phyloP scores from a whole-genome alignment of 257 asterid genomes.

The Petunia secreta region DNA sequence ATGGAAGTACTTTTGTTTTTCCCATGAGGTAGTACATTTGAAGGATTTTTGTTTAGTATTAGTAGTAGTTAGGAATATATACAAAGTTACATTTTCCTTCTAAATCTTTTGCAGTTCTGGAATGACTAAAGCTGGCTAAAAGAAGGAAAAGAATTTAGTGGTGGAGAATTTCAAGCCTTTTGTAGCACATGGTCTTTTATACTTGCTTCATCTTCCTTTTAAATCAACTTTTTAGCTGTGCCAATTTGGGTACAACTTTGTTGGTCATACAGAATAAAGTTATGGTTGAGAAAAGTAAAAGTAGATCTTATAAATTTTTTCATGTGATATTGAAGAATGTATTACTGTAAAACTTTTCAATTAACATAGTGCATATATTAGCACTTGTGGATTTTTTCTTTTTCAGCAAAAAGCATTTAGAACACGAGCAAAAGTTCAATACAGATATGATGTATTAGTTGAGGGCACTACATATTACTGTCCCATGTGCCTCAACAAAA shows the following conservation, averaged over 20 bases:
- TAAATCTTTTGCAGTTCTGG: neutral
- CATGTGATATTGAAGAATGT: neutral
- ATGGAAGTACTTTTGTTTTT: too few species aligned
- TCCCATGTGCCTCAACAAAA: neutral
- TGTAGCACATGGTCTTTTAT: neutral
- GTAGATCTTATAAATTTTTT: neutral
- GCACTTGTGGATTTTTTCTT: neutral
- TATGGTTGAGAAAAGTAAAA: neutral
- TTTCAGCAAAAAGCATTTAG: neutral
- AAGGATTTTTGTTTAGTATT: too few species aligned
- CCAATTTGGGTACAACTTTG: neutral
- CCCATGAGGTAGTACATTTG: too few species aligned
- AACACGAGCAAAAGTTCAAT: neutral
- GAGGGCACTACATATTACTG: too few species aligned
- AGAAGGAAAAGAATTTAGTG: neutral
- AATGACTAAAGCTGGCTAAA: too few species aligned
- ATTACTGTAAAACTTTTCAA: neutral
- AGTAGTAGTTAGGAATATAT: too few species aligned
- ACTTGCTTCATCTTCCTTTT: slow-evolving; percentile 26
- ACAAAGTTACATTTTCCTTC: neutral
- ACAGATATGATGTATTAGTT: too few species aligned
- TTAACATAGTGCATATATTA: neutral
- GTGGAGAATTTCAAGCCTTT: neutral
- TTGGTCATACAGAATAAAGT: neutral
- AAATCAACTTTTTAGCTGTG: neutral